Percentiles rank a stretch among this genome's conserved stretches.
Evolutionary conservation across 371 early-diverging fungal genomes (phyloP).

Genomic region (Vairimorpha ceranae): DNA sequence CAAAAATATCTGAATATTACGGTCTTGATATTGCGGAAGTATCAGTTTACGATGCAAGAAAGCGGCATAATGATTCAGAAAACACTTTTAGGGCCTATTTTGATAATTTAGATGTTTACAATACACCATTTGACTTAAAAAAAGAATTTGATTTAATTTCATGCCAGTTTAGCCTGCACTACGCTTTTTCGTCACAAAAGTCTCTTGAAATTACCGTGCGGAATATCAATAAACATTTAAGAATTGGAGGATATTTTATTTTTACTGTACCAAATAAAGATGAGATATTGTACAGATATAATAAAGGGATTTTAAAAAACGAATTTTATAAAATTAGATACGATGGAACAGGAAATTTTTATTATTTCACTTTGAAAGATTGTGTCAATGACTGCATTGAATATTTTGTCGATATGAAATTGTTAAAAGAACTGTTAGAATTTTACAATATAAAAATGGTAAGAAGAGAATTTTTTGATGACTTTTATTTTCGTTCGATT

Average conservation of each 20-base stretch:
- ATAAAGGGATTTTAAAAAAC: constrained; percentile 25
- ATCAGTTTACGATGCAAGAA: constrained; percentile 76
- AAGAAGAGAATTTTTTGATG: constrained; percentile 45
- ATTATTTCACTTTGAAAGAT: constrained; percentile 83
- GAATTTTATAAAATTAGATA: constrained; percentile 37
- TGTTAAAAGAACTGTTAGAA: constrained; percentile 27
- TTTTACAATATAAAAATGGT: constrained; percentile 36
- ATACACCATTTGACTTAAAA: constrained; percentile 32
- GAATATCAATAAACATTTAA: constrained; percentile 72
- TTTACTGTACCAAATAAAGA: constrained; percentile 86
- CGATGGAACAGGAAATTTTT: constrained; percentile 68
- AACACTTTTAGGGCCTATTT: constrained; percentile 67
- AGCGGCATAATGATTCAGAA: constrained; percentile 65
- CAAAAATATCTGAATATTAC: constrained; percentile 50
- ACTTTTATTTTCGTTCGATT: constrained; percentile 42
- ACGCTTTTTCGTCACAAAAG: constrained; percentile 78
- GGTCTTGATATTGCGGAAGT: constrained; percentile 78
- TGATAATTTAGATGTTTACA: constrained; percentile 72
- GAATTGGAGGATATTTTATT: constrained; percentile 76
- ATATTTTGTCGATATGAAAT: constrained; percentile 67
- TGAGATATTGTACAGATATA: constrained; percentile 70
- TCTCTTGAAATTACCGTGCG: constrained; percentile 71
- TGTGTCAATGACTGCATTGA: constrained; percentile 93
- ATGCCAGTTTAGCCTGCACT: constrained; percentile 91
- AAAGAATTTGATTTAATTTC: constrained; percentile 74